These are phyloP conservation scores for Hawksworthiomyces lignivorus DNA, from an alignment of 2,329 filamentous ascomycete species.

Conservation along the genomic window DNA sequence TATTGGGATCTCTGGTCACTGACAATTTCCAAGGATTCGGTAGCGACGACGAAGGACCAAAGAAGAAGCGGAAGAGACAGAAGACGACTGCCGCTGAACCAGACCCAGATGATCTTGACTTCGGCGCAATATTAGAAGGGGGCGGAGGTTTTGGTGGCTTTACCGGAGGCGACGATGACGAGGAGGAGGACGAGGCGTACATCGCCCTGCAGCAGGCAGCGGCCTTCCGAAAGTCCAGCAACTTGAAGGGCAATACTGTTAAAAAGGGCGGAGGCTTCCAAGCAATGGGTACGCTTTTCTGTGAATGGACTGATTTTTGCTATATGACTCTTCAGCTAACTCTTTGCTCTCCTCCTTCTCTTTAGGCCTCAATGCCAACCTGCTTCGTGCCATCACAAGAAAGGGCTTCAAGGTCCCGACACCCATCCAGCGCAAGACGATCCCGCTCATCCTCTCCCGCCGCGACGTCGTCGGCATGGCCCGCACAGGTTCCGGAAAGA, in stretches of 20 bases:
- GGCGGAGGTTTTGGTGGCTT: conserved; percentile 40
- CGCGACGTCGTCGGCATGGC: conserved; percentile 99
- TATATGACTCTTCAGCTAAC: background rate
- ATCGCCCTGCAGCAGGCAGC: conserved; percentile 83
- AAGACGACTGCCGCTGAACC: conserved; percentile 17
- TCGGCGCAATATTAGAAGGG: conserved; percentile 53
- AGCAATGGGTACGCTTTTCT: conserved; percentile 60
- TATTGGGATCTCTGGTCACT: conserved; percentile 68
- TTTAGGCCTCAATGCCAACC: conserved; percentile 64
- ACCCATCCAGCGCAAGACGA: conserved; percentile 94
- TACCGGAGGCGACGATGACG: conserved; percentile 38
- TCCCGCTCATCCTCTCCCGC: conserved; percentile 79
- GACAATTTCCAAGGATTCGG: conserved; percentile 31
- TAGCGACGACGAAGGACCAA: conserved; percentile 40
- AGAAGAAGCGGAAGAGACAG: conserved; percentile 23
- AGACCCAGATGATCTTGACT: conserved; percentile 44
- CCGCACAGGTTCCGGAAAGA: conserved; percentile 96
- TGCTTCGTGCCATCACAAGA: conserved; percentile 83
- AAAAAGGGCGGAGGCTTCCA: conserved; percentile 98
- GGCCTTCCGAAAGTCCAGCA: conserved; percentile 76
- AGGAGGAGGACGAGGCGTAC: conserved; percentile 74
- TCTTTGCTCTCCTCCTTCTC: background rate
- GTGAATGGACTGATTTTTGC: background rate
- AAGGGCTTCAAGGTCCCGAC: conserved; percentile 97
- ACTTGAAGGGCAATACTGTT: conserved; percentile 73